Percentiles rank a stretch among this genome's conserved stretches.
Evolutionary conservation across 148 eudicot genomes (phyloP).

Genomic region (Rhododendron vialii): DNA sequence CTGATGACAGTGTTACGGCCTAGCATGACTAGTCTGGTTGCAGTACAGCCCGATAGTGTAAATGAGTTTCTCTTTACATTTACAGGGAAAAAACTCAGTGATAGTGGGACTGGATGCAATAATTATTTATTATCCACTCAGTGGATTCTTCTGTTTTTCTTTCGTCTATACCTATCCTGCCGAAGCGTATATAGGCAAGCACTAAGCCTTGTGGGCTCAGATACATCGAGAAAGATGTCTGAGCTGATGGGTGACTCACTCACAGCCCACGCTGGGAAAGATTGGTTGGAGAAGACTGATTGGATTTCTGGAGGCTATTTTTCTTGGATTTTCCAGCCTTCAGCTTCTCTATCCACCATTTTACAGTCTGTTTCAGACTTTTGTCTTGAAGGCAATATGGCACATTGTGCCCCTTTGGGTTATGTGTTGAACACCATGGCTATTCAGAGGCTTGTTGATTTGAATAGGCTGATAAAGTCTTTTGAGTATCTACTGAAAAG

Average conservation of each 20-base stretch:
- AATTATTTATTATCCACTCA: constrained; percentile 19
- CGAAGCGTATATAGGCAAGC: constrained; percentile 70
- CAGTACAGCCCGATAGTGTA: constrained; percentile 27
- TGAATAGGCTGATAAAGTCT: constrained; percentile 64
- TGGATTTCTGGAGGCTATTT: constrained; percentile 57
- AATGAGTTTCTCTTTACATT: constrained; percentile 33
- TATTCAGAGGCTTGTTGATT: constrained; percentile 83
- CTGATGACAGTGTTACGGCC: constrained; percentile 47
- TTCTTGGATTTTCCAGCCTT: constrained; percentile 62
- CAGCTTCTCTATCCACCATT: constrained; percentile 55
- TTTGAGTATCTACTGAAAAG: constrained; percentile 49
- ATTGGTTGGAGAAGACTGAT: constrained; percentile 55
- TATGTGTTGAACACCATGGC: constrained; percentile 68
- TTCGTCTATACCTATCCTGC: constrained; percentile 66
- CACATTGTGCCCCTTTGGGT: constrained; percentile 41
- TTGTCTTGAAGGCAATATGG: constrained; percentile 32
- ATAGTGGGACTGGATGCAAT: constrained; percentile 16
- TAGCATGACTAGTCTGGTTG: constrained; percentile 43
- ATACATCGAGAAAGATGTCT: constrained; percentile 61
- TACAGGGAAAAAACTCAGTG: constrained; percentile 28
- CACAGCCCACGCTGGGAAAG: constrained; percentile 58
- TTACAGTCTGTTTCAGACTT: constrained; percentile 33
- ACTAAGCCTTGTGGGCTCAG: constrained; percentile 68
- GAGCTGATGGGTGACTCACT: constrained; percentile 48
- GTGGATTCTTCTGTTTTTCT: constrained; percentile 59